Conservation (phyloP, 805 yeast species). For the Spathaspora passalidarum region DNA sequence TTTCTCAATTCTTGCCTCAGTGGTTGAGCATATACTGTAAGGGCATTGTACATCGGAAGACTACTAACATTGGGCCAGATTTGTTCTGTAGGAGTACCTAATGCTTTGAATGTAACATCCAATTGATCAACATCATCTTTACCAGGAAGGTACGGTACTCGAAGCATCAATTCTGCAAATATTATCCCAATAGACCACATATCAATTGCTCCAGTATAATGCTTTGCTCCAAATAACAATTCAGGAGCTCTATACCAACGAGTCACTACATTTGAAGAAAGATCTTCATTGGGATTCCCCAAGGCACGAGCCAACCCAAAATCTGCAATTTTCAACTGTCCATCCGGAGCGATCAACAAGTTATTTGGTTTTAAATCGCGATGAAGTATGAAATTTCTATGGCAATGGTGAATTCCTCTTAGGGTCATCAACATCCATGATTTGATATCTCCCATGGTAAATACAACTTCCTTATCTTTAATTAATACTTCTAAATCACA, state of each 20-base stretch:
- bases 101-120: constrained; percentile 89
- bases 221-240: constrained; percentile 42
- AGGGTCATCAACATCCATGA: constrained; percentile 93
- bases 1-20: constrained; percentile 74
- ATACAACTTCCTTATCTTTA: constrained; percentile 71
- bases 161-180: constrained; percentile 91
- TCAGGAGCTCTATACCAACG: constrained; percentile 94
- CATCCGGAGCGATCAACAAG: constrained; percentile 79
- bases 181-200: constrained; percentile 54
- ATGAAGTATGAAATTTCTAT: constrained; percentile 84
- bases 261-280: constrained; percentile 94
- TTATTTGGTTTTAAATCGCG: constrained; percentile 94
- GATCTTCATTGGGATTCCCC: constrained; percentile 66
- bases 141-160: constrained; percentile 95
- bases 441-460: constrained; percentile 84
- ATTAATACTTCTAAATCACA: constrained; percentile 88
- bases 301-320: constrained; percentile 90
- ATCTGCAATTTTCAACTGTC: constrained; percentile 92
- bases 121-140: constrained; percentile 85
- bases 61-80: constrained; percentile 88
- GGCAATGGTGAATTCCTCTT: constrained; percentile 94
- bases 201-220: constrained; percentile 44
- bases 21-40: constrained; percentile 80
- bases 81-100: constrained; percentile 93
- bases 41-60: constrained; percentile 71